These are phyloP conservation scores for Camellia lanceoleosa DNA, from an alignment of 148 eudicot species.

Conservation along the genomic window DNA sequence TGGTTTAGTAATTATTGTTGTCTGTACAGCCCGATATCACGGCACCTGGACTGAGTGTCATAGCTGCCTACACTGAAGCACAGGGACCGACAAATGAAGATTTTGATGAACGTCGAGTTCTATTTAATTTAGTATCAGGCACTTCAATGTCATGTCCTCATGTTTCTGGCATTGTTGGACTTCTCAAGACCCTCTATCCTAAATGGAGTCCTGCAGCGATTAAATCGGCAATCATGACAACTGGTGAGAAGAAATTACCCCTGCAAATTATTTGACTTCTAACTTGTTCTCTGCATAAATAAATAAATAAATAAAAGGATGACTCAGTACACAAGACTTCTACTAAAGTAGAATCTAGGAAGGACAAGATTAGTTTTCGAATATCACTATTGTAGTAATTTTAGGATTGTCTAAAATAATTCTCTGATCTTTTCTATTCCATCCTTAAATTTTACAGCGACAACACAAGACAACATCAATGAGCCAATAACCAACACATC, in stretches of 20 bases:
- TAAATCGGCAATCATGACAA: slow-evolving; percentile 86
- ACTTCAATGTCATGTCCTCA: slow-evolving; percentile 99
- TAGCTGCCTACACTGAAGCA: slow-evolving; percentile 83
- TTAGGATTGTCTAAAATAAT: not conserved
- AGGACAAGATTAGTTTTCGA: too few relatives aligned
- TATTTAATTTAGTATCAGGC: slow-evolving; percentile 69
- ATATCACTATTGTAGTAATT: not conserved
- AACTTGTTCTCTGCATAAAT: too few relatives aligned
- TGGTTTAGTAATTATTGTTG: not conserved
- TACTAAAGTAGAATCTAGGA: too few relatives aligned
- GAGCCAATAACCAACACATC: slow-evolving; percentile 65
- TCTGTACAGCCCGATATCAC: slow-evolving; percentile 83
- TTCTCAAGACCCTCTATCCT: slow-evolving; percentile 71
- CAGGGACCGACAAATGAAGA: slow-evolving; percentile 74
- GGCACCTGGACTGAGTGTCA: slow-evolving; percentile 87
- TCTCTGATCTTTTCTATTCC: not conserved
- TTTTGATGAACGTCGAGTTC: slow-evolving; percentile 68
- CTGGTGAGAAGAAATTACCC: slow-evolving; percentile 39
- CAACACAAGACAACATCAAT: slow-evolving; percentile 42
- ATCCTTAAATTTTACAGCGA: slow-evolving; percentile 44
- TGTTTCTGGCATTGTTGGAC: slow-evolving; percentile 77
- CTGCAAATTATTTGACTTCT: not conserved
- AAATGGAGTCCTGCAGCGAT: slow-evolving; percentile 93
- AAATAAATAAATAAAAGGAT: too few relatives aligned
- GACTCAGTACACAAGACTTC: too few relatives aligned